Conservation (phyloP, 352 stramenopile genomes). For the Plasmopara viticola region DNA sequence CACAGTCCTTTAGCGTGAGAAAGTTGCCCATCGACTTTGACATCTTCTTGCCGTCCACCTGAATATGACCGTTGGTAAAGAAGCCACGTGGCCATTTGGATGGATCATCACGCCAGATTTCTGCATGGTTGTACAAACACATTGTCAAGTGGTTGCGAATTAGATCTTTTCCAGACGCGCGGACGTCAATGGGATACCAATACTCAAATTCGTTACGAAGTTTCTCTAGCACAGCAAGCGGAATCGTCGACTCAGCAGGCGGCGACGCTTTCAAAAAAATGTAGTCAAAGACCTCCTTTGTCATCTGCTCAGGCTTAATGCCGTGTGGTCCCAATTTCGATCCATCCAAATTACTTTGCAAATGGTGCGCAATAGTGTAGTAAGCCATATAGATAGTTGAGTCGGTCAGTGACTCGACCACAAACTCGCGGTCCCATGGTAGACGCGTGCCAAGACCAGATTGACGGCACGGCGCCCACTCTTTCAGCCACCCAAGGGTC, state of each 20-base stretch:
- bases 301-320: conserved; percentile 85
- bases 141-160: conserved; percentile 99
- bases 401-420: conserved; percentile 99
- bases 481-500: conserved; percentile 98
- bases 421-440: conserved; percentile 98
- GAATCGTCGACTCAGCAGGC: conserved; percentile 84
- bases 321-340: conserved; percentile 81
- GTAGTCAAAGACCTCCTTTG: conserved; percentile 98
- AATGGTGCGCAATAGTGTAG: conserved; percentile 98
- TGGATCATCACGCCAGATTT: conserved; percentile 98
- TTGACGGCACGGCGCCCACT: conserved; percentile 98
- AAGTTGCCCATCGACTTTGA: conserved; percentile 99
- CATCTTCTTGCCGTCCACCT: conserved; percentile 99
- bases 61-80: conserved; percentile 98
- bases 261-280: conserved; percentile 93
- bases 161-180: conserved; percentile 93
- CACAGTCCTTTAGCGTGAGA: conserved; percentile 96
- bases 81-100: conserved; percentile 96
- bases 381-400: conserved; percentile 99
- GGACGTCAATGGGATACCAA: conserved; percentile 99
- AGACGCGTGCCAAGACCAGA: conserved; percentile 95
- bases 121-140: conserved; percentile 99
- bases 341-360: conserved; percentile 95
- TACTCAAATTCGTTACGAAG: conserved; percentile 98
- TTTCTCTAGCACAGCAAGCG: conserved; percentile 86